Conservation (phyloP, 495 filamentous ascomycete species). For the Viridothelium virens region DNA sequence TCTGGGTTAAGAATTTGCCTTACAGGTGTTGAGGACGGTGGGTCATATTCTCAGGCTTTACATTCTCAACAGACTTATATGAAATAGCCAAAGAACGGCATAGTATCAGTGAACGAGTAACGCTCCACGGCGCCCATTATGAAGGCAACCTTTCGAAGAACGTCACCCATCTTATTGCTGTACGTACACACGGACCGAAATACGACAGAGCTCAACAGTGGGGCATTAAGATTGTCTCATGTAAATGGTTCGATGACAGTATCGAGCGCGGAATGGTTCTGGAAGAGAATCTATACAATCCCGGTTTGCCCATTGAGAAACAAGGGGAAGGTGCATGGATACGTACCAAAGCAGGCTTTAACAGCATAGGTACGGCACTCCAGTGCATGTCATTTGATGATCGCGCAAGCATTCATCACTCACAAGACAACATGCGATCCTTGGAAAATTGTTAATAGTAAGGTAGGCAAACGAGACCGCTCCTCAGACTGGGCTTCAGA, state of each 20-base stretch:
- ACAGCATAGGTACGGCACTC: slow-evolving; percentile 15
- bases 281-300: slow-evolving; percentile 76
- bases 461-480: slow-evolving; percentile 42
- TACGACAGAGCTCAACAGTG: slow-evolving; percentile 77
- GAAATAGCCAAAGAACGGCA: slow-evolving; percentile 56
- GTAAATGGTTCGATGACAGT: slow-evolving; percentile 82
- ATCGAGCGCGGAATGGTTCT: slow-evolving; percentile 87
- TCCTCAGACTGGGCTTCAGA: slow-evolving; percentile 20
- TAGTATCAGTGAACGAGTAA: slow-evolving; percentile 56
- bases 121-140: slow-evolving; percentile 68
- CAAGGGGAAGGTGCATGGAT: slow-evolving; percentile 76
- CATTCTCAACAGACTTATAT: neutral
- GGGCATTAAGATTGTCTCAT: slow-evolving; percentile 65
- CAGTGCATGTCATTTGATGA: neutral
- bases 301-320: slow-evolving; percentile 54
- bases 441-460: slow-evolving; percentile 1
- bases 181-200: slow-evolving; percentile 71
- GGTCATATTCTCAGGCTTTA: slow-evolving; percentile 27
- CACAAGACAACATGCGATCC: neutral
- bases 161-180: slow-evolving; percentile 82
- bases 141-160: slow-evolving; percentile 73
- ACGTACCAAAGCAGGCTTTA: slow-evolving; percentile 12
- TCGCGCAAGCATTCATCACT: no score
- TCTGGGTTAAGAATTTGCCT: slow-evolving; percentile 66
- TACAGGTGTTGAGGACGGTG: slow-evolving; percentile 84